phyloP scores from a whole-genome alignment of 768 basidiomycete species.

The Artomyces pyxidatus region DNA sequence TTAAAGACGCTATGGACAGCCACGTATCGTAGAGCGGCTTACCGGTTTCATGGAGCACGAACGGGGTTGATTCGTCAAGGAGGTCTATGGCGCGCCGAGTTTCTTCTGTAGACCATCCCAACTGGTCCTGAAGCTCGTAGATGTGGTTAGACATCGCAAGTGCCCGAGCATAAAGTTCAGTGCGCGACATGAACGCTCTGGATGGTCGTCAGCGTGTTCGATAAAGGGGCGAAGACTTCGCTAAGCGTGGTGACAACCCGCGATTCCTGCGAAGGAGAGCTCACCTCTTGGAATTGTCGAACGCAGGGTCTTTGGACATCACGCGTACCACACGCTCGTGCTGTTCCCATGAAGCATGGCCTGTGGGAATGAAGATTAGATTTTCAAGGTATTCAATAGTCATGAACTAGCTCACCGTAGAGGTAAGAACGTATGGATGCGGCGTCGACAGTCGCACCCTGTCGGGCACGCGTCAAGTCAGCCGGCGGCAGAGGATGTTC shows the following conservation, averaged over 20 bases:
- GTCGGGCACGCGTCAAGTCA: not conserved
- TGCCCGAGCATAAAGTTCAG: conserved; percentile 48
- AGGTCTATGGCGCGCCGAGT: conserved; percentile 36
- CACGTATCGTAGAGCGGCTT: conserved; percentile 9
- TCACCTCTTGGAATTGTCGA: conserved; percentile 54
- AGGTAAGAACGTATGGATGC: not conserved
- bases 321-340: conserved; percentile 36
- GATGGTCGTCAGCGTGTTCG: not conserved
- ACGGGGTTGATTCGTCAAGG: conserved; percentile 46
- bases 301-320: conserved; percentile 46
- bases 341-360: conserved; percentile 41
- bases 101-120: conserved; percentile 47
- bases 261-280: too few species aligned
- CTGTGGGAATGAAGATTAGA: conserved; percentile 25
- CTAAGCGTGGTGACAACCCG: conserved; percentile 28
- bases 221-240: too few species aligned
- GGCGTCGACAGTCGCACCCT: not conserved
- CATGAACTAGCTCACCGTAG: not conserved
- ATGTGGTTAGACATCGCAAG: conserved; percentile 47
- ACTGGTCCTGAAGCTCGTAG: conserved; percentile 46
- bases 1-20: too few species aligned
- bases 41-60: conserved; percentile 34
- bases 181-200: conserved; percentile 52
- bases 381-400: not conserved
- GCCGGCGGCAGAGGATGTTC: too few species aligned